Conservation (phyloP, 2,329 filamentous ascomycete genomes). For the Aulographum hederae region DNA sequence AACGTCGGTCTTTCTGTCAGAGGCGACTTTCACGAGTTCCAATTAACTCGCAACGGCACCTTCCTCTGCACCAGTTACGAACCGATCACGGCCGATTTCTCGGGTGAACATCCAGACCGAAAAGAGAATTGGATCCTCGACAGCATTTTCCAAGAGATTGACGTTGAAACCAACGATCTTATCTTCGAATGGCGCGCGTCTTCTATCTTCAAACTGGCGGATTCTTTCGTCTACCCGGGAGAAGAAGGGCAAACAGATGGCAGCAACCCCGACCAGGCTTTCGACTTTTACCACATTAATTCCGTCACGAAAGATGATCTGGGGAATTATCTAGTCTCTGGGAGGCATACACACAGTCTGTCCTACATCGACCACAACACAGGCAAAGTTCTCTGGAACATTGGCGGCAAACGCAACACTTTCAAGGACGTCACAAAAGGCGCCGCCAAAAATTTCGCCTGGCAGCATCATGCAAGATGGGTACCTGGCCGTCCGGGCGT, state of each 20-base stretch:
- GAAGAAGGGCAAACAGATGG: too few species aligned
- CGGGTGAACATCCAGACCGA: slow-evolving; percentile 9
- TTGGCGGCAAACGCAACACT: slow-evolving; percentile 28
- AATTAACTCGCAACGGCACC: slow-evolving; percentile 22
- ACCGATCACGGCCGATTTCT: slow-evolving; percentile 19
- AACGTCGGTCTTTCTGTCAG: slow-evolving; percentile 6
- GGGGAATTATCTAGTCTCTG: slow-evolving; percentile 10
- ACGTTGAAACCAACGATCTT: slow-evolving; percentile 20
- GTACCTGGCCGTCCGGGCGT: not conserved
- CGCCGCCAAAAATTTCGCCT: slow-evolving; percentile 27
- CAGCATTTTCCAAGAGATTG: slow-evolving; percentile 24
- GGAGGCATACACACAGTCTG: slow-evolving; percentile 8
- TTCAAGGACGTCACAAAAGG: slow-evolving; percentile 23
- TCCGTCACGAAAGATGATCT: slow-evolving; percentile 19
- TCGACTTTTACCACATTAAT: slow-evolving; percentile 23
- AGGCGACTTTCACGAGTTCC: slow-evolving; percentile 26
- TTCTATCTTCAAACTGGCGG: slow-evolving; percentile 14
- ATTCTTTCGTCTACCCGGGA: too few species aligned
- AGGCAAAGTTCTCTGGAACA: slow-evolving; percentile 30
- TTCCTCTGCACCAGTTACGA: slow-evolving; percentile 24
- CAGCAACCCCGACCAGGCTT: slow-evolving; percentile 15
- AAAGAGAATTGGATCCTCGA: slow-evolving; percentile 23
- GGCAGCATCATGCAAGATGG: slow-evolving; percentile 35
- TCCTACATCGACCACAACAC: slow-evolving; percentile 12
- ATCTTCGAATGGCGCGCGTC: slow-evolving; percentile 22